These are phyloP conservation scores for Jamesozyma spencerorum DNA, from an alignment of 805 yeast species.

Conservation along the genomic window DNA sequence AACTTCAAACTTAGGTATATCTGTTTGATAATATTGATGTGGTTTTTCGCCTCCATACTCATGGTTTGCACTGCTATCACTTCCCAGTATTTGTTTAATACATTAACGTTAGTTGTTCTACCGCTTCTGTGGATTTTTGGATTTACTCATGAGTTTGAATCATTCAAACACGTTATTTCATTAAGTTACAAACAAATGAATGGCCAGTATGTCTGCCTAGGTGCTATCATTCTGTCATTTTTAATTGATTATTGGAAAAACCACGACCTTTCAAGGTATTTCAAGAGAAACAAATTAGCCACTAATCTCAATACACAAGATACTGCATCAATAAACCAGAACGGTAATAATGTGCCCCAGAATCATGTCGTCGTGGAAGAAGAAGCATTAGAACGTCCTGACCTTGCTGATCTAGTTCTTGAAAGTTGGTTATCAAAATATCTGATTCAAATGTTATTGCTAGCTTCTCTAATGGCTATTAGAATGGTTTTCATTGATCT, in stretches of 20 bases:
- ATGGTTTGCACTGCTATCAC: slow-evolving; percentile 14
- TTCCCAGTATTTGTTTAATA: slow-evolving; percentile 14
- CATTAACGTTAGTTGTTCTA: slow-evolving; percentile 7
- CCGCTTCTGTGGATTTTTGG: slow-evolving; percentile 6
- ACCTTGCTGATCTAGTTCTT: slow-evolving; percentile 4
- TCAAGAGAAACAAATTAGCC: too few species aligned
- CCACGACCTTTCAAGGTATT: slow-evolving; percentile 9
- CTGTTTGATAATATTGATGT: slow-evolving; percentile 31
- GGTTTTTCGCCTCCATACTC: slow-evolving; percentile 37
- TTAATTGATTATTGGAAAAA: slow-evolving; percentile 13
- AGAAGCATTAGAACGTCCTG: slow-evolving; percentile 1
- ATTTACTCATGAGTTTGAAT: background rate
- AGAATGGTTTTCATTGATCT: background rate
- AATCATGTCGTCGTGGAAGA: too few species aligned
- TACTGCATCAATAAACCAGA: too few species aligned
- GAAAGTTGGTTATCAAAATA: slow-evolving; percentile 5
- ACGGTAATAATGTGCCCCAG: too few species aligned
- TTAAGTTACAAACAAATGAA: slow-evolving; percentile 10
- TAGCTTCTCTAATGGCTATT: background rate
- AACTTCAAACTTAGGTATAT: slow-evolving; percentile 52
- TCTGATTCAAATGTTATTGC: background rate
- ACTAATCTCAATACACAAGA: too few species aligned
- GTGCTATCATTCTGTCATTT: slow-evolving; percentile 11
- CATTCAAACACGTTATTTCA: slow-evolving; percentile 1
- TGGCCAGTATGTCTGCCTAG: slow-evolving; percentile 16